phyloP scores from a whole-genome alignment of 768 basidiomycete species.

The Termitomyces titanicus region DNA sequence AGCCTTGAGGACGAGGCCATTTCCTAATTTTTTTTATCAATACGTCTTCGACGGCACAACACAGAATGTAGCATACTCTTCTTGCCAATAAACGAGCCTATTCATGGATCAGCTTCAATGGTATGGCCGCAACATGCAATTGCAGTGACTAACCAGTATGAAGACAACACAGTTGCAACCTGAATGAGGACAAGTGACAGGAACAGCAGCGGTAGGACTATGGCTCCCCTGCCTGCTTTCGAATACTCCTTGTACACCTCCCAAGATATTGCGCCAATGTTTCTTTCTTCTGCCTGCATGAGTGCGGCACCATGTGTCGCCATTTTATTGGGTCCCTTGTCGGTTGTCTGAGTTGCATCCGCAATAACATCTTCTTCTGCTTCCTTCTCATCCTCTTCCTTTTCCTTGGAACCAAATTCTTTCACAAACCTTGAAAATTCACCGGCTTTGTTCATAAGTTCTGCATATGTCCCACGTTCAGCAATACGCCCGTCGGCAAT shows the following conservation, averaged over 20 bases:
- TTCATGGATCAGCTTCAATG: background rate
- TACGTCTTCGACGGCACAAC: background rate
- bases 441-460: constrained; percentile 60
- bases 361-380: constrained; percentile 40
- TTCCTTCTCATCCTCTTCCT: constrained; percentile 42
- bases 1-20: constrained; percentile 56
- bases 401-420: constrained; percentile 75
- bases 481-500: constrained; percentile 73
- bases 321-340: constrained; percentile 30
- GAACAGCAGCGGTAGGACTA: constrained; percentile 65
- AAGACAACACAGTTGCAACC: constrained; percentile 64
- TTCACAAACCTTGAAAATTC: constrained; percentile 71
- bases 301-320: constrained; percentile 44
- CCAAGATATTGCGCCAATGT: constrained; percentile 64
- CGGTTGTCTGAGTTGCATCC: constrained; percentile 30
- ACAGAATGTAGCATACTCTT: constrained; percentile 34
- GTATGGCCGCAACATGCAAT: background rate
- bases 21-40: constrained; percentile 25
- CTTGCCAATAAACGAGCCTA: constrained; percentile 87
- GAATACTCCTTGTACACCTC: constrained; percentile 61
- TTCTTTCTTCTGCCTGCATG: constrained; percentile 85
- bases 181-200: constrained; percentile 64
- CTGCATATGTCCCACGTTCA: constrained; percentile 76
- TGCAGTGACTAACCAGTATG: constrained; percentile 57
- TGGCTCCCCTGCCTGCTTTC: constrained; percentile 60